A percentile compares a stretch with the other conserved stretches of the same genome.
These are phyloP conservation scores for Colletotrichum sp. DNA, from an alignment of 2,329 filamentous ascomycete species.

Conservation along the genomic window DNA sequence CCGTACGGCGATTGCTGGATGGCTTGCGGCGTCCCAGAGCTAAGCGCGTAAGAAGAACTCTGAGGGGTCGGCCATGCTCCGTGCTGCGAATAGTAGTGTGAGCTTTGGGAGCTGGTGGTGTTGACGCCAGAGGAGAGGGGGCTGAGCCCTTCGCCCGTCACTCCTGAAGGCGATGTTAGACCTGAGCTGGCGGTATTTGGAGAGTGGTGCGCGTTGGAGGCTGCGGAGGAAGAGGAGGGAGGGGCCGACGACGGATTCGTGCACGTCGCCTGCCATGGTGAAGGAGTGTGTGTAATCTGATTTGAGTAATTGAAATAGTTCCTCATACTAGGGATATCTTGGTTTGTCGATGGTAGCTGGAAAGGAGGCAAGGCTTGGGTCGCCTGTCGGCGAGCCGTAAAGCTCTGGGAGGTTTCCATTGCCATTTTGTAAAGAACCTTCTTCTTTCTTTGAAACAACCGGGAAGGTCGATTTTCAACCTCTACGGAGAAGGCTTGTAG, in stretches of 20 bases:
- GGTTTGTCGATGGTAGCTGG: conserved; percentile 66
- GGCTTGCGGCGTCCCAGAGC: conserved; percentile 52
- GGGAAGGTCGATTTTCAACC: not conserved
- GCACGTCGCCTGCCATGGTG: conserved; percentile 4
- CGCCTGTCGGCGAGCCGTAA: conserved; percentile 73
- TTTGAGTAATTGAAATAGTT: conserved; percentile 25
- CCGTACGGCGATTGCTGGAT: conserved; percentile 2
- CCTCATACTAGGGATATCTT: conserved; percentile 51
- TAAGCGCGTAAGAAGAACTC: conserved; percentile 58
- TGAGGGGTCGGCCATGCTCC: conserved; percentile 64
- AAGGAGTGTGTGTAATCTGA: not conserved
- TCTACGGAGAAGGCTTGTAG: conserved; percentile 5
- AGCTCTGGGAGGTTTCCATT: conserved; percentile 55
- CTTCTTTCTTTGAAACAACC: not conserved
- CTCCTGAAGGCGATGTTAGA: conserved; percentile 61
- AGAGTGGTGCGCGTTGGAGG: conserved; percentile 42
- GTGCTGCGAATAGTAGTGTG: conserved; percentile 53
- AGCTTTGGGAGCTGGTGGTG: conserved; percentile 57
- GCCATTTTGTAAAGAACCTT: not conserved
- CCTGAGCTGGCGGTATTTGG: conserved; percentile 45
- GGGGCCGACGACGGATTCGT: conserved; percentile 16
- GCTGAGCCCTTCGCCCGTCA: conserved; percentile 64
- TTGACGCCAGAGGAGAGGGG: conserved; percentile 66
- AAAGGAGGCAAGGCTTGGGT: conserved; percentile 72
- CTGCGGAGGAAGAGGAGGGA: conserved; percentile 54